Conservation (phyloP, 2,329 filamentous ascomycete species). For the Lachnellula willkommii region DNA sequence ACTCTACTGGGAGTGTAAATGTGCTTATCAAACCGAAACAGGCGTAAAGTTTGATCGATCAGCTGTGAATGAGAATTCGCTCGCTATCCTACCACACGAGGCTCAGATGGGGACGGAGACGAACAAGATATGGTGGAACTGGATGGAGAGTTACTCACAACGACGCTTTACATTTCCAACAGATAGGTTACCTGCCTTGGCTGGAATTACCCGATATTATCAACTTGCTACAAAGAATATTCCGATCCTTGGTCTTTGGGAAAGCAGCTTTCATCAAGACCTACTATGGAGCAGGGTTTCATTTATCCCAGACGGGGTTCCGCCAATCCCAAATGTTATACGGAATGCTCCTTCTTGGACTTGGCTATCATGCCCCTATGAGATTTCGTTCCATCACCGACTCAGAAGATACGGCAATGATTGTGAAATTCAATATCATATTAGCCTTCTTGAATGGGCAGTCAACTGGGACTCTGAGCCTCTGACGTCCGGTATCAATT, state of each 20-base stretch:
- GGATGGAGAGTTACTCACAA: constrained; percentile 3
- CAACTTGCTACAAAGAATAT: constrained; percentile 23
- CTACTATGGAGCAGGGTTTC: not conserved
- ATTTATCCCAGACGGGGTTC: not conserved
- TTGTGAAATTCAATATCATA: not conserved
- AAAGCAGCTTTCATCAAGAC: not conserved
- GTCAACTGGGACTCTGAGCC: not conserved
- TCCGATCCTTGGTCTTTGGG: constrained; percentile 4
- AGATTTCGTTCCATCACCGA: not conserved
- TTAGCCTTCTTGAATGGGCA: not conserved
- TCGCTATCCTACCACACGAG: not conserved
- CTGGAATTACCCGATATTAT: constrained; percentile 30
- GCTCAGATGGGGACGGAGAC: not conserved
- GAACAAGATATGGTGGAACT: constrained; percentile 4
- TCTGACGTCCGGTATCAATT: constrained; percentile 1
- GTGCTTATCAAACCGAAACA: not conserved
- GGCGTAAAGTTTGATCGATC: not conserved
- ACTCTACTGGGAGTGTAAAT: constrained; percentile 15
- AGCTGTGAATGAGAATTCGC: not conserved
- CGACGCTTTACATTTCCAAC: not conserved
- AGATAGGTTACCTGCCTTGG: constrained; percentile 5
- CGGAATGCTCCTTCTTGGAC: constrained; percentile 2
- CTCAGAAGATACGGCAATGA: not conserved
- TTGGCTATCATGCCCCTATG: constrained; percentile 1
- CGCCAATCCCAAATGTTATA: not conserved